Percentiles rank a stretch among this genome's conserved stretches.
These are phyloP conservation scores for Paramecium octaurelia DNA, from an alignment of 73 alveolate species.

Conservation along the genomic window DNA sequence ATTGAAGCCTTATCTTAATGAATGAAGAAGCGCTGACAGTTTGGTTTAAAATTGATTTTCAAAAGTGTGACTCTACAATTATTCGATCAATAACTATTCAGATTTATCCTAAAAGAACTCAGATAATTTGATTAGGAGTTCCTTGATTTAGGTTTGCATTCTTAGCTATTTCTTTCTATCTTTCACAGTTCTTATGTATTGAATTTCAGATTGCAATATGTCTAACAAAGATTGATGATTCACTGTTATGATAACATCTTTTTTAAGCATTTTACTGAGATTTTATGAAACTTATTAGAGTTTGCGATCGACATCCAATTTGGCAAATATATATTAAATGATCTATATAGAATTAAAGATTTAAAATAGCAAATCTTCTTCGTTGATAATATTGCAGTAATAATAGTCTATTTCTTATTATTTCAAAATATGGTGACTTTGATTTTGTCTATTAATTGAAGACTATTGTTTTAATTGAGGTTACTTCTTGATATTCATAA, in stretches of 20 bases:
- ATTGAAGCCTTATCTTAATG: background rate
- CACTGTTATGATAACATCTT: background rate
- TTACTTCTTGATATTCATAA: background rate
- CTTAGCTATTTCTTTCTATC: background rate
- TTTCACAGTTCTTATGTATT: background rate
- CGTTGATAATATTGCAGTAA: background rate
- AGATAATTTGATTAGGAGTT: background rate
- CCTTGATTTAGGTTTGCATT: background rate
- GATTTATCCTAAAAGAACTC: background rate
- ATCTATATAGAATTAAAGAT: background rate
- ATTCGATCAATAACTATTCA: background rate
- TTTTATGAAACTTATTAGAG: background rate
- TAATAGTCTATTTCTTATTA: background rate
- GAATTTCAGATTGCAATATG: background rate
- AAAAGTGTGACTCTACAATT: background rate
- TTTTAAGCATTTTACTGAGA: background rate
- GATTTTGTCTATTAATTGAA: background rate
- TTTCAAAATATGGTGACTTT: background rate
- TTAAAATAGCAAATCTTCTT: background rate
- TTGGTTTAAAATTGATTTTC: background rate
- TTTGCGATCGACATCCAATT: background rate
- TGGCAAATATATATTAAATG: background rate
- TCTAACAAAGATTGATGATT: background rate
- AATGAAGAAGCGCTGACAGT: background rate
- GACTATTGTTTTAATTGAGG: background rate